Evolutionary conservation across 768 basidiomycete genomes (phyloP).

Genomic region (Psilocybe azurescens): DNA sequence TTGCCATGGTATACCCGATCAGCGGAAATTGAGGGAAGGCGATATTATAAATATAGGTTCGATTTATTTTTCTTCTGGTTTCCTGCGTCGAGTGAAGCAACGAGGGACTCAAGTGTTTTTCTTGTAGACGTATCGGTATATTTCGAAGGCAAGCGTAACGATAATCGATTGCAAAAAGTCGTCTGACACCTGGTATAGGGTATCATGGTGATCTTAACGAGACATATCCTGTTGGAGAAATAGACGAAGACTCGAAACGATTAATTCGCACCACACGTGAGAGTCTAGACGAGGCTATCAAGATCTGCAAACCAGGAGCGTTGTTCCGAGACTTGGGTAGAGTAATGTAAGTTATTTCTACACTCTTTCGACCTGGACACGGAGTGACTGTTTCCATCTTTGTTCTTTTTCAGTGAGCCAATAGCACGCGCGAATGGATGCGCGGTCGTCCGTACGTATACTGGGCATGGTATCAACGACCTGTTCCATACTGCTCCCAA

Average conservation of each 20-base stretch:
- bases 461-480: conserved; percentile 89
- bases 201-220: conserved; percentile 94
- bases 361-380: not conserved
- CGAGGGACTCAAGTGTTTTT: conserved; percentile 15
- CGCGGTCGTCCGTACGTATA: conserved; percentile 90
- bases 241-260: conserved; percentile 83
- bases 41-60: conserved; percentile 95
- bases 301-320: conserved; percentile 91
- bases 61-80: conserved; percentile 22
- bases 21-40: conserved; percentile 82
- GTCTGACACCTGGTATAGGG: conserved; percentile 46
- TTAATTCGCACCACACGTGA: conserved; percentile 84
- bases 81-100: conserved; percentile 6
- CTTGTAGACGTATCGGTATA: conserved; percentile 77
- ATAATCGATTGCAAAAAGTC: conserved; percentile 6
- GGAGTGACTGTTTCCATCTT: conserved; percentile 8
- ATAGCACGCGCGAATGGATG: conserved; percentile 84
- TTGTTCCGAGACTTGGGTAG: conserved; percentile 90
- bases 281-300: conserved; percentile 89
- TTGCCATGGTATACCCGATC: conserved; percentile 96
- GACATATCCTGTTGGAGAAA: conserved; percentile 88
- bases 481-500: conserved; percentile 88
- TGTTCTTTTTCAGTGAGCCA: conserved; percentile 59
- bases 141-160: conserved; percentile 60
- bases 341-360: conserved; percentile 65